Conservation (phyloP, 202 grass and related monocot genomes). For the Eragrostis tef region DNA sequence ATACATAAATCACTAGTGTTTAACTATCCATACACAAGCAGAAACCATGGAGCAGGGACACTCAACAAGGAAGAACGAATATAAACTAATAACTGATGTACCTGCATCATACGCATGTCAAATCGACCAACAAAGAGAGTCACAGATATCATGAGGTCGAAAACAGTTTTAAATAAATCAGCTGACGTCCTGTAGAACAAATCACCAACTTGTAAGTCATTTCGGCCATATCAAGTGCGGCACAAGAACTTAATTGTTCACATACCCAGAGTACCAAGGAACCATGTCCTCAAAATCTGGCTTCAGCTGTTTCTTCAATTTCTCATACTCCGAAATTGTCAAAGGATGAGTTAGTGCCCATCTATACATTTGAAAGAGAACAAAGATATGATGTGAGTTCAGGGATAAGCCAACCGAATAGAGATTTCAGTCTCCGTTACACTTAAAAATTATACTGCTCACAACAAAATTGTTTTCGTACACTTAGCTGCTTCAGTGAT, state of each 20-base stretch:
- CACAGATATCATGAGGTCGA: conserved; percentile 96
- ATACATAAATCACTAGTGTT: conserved; percentile 32
- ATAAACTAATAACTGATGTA: conserved; percentile 33
- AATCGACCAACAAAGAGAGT: conserved; percentile 97
- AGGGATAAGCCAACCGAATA: conserved; percentile 33
- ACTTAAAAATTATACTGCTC: conserved; percentile 25
- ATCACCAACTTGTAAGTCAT: conserved; percentile 31
- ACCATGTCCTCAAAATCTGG: conserved; percentile 99
- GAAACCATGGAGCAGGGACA: conserved; percentile 2
- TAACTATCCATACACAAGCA: conserved; percentile 21
- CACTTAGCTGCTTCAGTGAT: neutral
- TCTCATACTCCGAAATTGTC: conserved; percentile 84
- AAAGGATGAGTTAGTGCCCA: conserved; percentile 91
- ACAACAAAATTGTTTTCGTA: conserved; percentile 1
- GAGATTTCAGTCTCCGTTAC: conserved; percentile 29
- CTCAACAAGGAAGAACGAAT: conserved; percentile 8
- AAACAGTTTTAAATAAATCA: conserved; percentile 98
- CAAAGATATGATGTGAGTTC: conserved; percentile 12
- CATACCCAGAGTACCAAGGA: conserved; percentile 99
- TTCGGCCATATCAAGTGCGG: conserved; percentile 13
- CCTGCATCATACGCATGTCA: conserved; percentile 99
- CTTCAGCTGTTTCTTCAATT: conserved; percentile 86
- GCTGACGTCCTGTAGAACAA: conserved; percentile 82
- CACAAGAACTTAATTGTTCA: conserved; percentile 33
- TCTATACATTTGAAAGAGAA: conserved; percentile 48